These are phyloP conservation scores for Penicillium sp. DNA, from an alignment of 2,329 filamentous ascomycete genomes.

Conservation along the genomic window DNA sequence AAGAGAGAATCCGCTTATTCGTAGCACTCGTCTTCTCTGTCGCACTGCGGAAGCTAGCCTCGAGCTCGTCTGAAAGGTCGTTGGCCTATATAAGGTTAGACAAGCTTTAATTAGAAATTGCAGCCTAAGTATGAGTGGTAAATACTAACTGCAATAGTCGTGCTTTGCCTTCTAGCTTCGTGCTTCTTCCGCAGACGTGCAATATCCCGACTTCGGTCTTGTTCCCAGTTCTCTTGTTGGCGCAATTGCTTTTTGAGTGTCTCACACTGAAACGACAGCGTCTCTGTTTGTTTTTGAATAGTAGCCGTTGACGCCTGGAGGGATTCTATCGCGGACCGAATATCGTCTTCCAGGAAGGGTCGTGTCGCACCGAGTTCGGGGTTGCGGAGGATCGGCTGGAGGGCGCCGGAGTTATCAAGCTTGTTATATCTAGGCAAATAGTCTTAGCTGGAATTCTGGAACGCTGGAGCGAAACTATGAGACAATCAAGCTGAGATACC, in stretches of 20 bases:
- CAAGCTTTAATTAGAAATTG: constrained; percentile 9
- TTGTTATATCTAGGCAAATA: constrained; percentile 38
- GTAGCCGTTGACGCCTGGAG: constrained; percentile 46
- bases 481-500: constrained; percentile 17
- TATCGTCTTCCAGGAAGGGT: constrained; percentile 49
- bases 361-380: constrained; percentile 39
- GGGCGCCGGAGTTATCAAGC: constrained; percentile 40
- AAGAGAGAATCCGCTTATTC: constrained; percentile 43
- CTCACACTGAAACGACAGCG: constrained; percentile 42
- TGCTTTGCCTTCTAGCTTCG: constrained; percentile 43
- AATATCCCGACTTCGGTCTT: constrained; percentile 35
- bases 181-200: constrained; percentile 44
- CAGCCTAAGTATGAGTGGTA: too few relatives aligned
- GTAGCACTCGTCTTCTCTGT: constrained; percentile 41
- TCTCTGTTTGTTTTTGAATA: constrained; percentile 43
- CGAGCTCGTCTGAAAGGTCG: constrained; percentile 44
- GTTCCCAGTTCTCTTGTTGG: constrained; percentile 31
- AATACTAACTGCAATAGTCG: constrained; percentile 39
- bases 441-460: constrained; percentile 5
- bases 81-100: constrained; percentile 36
- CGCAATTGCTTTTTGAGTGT: constrained; percentile 36
- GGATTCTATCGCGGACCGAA: constrained; percentile 43
- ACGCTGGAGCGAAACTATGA: not conserved
- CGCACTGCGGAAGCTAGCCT: constrained; percentile 38
- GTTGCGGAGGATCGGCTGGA: constrained; percentile 38